A percentile compares a stretch with the other conserved stretches of the same genome.
Evolutionary conservation across 345 rosid genomes (phyloP).

Genomic region (Hevea brasiliensis): DNA sequence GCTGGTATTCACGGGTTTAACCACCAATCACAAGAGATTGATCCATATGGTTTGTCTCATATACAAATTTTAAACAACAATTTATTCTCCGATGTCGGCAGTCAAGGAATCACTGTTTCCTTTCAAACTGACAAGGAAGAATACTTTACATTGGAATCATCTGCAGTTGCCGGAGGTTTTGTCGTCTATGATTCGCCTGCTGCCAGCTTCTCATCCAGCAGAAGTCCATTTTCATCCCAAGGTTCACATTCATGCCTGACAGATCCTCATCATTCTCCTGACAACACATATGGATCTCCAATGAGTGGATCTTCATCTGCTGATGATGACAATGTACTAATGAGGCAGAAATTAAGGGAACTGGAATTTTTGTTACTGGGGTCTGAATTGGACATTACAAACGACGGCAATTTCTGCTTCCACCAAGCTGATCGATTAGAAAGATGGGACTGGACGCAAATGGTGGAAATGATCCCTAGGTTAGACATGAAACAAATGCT

Average conservation of each 20-base stretch:
- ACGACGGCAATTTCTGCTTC: constrained; percentile 53
- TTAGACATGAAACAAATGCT: constrained; percentile 62
- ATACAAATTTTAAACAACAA: constrained; percentile 51
- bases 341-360: constrained; percentile 68
- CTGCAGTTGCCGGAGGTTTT: constrained; percentile 46
- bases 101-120: constrained; percentile 49
- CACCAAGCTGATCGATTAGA: constrained; percentile 35
- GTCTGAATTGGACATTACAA: constrained; percentile 50
- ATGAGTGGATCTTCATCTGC: constrained; percentile 63
- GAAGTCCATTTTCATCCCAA: constrained; percentile 76
- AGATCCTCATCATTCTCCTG: constrained; percentile 70
- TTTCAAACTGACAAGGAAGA: constrained; percentile 52
- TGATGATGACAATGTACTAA: constrained; percentile 47
- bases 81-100: constrained; percentile 45
- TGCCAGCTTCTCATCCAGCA: constrained; percentile 59
- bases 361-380: constrained; percentile 65
- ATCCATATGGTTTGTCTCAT: constrained; percentile 47
- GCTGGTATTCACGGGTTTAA: constrained; percentile 52
- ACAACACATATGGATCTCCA: constrained; percentile 68
- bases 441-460: constrained; percentile 48
- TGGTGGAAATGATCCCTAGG: constrained; percentile 56
- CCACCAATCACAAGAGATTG: constrained; percentile 48
- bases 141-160: constrained; percentile 80
- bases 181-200: constrained; percentile 63
- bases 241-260: constrained; percentile 80